Conservation (phyloP, 345 rosid genomes). For the Raphanus sativus region DNA sequence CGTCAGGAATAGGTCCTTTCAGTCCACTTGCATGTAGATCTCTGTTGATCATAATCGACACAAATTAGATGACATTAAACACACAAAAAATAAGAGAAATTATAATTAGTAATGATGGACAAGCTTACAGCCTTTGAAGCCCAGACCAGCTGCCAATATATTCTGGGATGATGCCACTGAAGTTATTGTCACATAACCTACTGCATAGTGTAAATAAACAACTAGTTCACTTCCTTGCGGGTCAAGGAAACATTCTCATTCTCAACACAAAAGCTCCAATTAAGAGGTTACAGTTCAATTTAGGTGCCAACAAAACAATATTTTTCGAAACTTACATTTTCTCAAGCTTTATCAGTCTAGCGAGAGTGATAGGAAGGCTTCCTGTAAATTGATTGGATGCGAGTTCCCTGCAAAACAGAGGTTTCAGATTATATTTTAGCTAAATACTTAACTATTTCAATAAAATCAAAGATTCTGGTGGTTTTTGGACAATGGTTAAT, state of each 20-base stretch:
- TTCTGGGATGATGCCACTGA: neutral
- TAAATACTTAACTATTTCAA: neutral
- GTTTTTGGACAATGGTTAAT: neutral
- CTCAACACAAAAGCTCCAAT: neutral
- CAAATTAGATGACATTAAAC: neutral
- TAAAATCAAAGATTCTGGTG: neutral
- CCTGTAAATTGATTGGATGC: slow-evolving; percentile 45
- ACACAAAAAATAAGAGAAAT: neutral
- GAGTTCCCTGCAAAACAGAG: slow-evolving; percentile 37
- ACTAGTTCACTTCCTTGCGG: neutral
- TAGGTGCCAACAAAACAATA: slow-evolving; percentile 26
- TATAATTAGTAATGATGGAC: neutral
- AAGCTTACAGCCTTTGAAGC: neutral
- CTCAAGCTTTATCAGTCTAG: slow-evolving; percentile 35
- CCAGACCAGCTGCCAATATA: neutral
- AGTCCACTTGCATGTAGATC: neutral
- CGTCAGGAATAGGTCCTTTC: neutral
- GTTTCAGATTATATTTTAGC: neutral
- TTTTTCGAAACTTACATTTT: neutral
- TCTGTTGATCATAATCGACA: neutral
- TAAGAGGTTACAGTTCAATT: slow-evolving; percentile 15
- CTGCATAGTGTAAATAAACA: neutral
- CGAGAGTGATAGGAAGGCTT: slow-evolving; percentile 39
- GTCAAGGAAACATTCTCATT: neutral
- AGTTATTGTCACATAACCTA: neutral